phyloP scores from a whole-genome alignment of 176 grass and related monocot genomes.

The Carex littledalei region DNA sequence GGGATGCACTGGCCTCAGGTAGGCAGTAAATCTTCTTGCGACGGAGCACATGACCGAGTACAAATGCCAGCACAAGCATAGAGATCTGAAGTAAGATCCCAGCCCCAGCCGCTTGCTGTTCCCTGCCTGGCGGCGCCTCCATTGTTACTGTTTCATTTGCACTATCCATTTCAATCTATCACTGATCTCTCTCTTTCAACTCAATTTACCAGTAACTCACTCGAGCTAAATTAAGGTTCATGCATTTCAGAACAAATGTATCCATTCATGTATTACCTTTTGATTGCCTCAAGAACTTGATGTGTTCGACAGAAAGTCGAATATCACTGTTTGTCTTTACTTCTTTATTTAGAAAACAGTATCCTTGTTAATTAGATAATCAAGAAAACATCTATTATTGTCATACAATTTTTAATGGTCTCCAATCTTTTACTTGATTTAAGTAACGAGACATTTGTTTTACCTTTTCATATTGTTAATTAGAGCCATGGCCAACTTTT shows the following conservation, averaged over 20 bases:
- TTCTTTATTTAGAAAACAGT: constrained; percentile 17
- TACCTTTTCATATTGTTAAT: neutral
- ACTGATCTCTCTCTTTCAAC: neutral
- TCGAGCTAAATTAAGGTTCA: neutral
- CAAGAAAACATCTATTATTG: neutral
- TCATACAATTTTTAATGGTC: neutral
- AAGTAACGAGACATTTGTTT: neutral
- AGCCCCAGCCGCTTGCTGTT: constrained; percentile 86
- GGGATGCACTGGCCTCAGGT: constrained; percentile 85
- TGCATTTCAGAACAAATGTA: too few relatives aligned
- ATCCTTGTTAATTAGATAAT: neutral
- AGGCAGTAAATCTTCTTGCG: constrained; percentile 90
- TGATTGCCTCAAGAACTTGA: neutral
- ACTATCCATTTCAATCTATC: neutral
- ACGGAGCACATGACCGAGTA: constrained; percentile 76
- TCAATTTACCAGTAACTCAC: neutral
- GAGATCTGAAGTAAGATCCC: constrained; percentile 96
- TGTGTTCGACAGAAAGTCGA: neutral
- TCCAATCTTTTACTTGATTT: neutral
- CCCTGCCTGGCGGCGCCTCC: constrained; percentile 39
- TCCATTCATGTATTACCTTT: neutral
- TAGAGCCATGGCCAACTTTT: neutral
- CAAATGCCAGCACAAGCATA: constrained; percentile 87
- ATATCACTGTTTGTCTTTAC: neutral
- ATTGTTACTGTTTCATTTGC: constrained; percentile 23